A percentile compares a stretch with the other conserved stretches of the same genome.
phyloP scores from a whole-genome alignment of 768 basidiomycete species.

The Amanita pseudoporphyria region DNA sequence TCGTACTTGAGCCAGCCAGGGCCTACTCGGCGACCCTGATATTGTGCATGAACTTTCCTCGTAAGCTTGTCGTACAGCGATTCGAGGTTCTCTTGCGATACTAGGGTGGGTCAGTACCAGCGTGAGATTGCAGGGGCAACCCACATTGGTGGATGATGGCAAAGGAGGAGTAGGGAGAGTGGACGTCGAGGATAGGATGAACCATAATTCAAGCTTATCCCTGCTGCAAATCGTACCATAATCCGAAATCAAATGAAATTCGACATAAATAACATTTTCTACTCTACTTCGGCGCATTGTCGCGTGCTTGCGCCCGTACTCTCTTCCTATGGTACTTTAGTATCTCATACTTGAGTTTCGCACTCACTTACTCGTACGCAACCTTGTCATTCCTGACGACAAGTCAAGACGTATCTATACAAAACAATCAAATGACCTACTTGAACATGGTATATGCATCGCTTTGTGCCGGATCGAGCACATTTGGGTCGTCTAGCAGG shows the following conservation, averaged over 20 bases:
- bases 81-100: constrained; percentile 56
- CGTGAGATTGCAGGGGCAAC: constrained; percentile 18
- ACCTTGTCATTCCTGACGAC: constrained; percentile 76
- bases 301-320: constrained; percentile 79
- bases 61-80: constrained; percentile 64
- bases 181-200: constrained; percentile 55
- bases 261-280: not conserved
- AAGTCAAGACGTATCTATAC: constrained; percentile 4
- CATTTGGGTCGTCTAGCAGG: constrained; percentile 89
- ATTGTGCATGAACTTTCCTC: constrained; percentile 50
- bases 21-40: constrained; percentile 51
- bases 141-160: constrained; percentile 67
- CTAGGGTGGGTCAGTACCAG: constrained; percentile 24
- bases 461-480: constrained; percentile 95
- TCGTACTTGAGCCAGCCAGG: constrained; percentile 85
- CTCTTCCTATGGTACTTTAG: constrained; percentile 41
- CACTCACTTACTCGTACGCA: constrained; percentile 73
- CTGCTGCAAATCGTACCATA: not conserved
- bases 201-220: constrained; percentile 8
- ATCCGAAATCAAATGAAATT: constrained; percentile 3
- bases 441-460: constrained; percentile 99
- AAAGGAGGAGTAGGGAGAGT: constrained; percentile 69
- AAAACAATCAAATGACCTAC: constrained; percentile 37
- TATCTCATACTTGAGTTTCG: not conserved
- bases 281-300: constrained; percentile 76